Evolutionary conservation across 768 basidiomycete species (phyloP), one percentile per base, ranked within the genome.

Genomic region (Kwoniella bestiolae): DNA sequence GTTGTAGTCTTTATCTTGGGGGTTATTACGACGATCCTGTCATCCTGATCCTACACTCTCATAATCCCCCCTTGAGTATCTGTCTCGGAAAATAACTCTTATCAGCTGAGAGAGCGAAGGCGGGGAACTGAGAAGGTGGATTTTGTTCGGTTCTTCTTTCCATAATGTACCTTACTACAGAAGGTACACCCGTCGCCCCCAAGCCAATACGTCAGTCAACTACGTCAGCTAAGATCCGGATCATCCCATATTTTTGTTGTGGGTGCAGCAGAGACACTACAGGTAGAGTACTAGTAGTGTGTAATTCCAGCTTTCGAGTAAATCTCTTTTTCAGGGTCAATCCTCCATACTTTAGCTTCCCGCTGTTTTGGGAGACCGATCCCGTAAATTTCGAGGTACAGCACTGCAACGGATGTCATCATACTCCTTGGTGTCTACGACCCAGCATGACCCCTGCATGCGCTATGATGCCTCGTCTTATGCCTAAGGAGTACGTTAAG

Each of bases 281-380:
- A 5, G 8, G 38, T 41, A 8, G 18, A 41, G 18, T 41, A 18
- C 8, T 8, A 8, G 38, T 41, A 8, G 38, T 41, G 18, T 41
- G 18, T 8, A 41, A 47, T 47, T 47, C 46, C 18, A 21, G 46
- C 18, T 47, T 47, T 47, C 4, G n/a, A n/a, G n/a, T n/a, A n/a
- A n/a, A n/a, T n/a, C n/a, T n/a, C n/a, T n/a, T n/a, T n/a, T n/a
- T n/a, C n/a, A n/a, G n/a, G n/a, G n/a, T n/a, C n/a, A n/a, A n/a
- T n/a, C n/a, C n/a, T 47, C 46, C 46, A 25, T 9, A 47, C n/a
- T 47, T 47, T 47, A 47, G n/a, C 46, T 47, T 47, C 46, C 46
- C 46, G 46, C 8, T 47, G 46, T 47, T 47, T 25, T 47, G 46
- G 38, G 46, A 3, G 25, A 21, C 23, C 46, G n/a, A 47, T 47